These are phyloP conservation scores for Rhododendron simsii DNA, from an alignment of 148 eudicot species.

Conservation along the genomic window DNA sequence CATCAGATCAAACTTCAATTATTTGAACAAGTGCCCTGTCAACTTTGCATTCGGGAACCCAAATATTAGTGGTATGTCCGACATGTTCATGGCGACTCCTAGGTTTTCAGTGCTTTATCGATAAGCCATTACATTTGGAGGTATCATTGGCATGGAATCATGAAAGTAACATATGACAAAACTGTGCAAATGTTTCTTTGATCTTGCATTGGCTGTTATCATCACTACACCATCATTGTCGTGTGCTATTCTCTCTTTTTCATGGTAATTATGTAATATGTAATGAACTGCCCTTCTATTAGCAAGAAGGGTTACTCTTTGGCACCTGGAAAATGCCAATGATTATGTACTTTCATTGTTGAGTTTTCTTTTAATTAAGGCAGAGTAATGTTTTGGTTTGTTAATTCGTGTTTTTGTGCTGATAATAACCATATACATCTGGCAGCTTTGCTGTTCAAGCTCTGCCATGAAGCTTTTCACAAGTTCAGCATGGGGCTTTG, in stretches of 20 bases:
- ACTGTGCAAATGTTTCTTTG: too few relatives aligned
- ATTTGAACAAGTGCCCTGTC: too few relatives aligned
- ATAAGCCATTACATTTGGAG: background rate
- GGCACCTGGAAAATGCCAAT: background rate
- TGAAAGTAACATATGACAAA: too few relatives aligned
- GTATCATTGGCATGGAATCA: background rate
- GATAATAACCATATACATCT: constrained; percentile 14
- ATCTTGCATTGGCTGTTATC: background rate
- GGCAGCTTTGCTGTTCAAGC: constrained; percentile 40
- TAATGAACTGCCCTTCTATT: background rate
- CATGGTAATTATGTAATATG: background rate
- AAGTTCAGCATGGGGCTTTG: constrained; percentile 51
- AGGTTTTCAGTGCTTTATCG: too few relatives aligned
- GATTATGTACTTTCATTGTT: too few relatives aligned
- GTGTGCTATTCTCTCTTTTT: background rate
- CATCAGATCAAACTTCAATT: too few relatives aligned
- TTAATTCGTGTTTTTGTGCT: background rate
- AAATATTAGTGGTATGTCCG: too few relatives aligned
- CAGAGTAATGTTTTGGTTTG: background rate
- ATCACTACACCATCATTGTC: background rate
- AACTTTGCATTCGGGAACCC: too few relatives aligned
- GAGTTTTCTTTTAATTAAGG: too few relatives aligned
- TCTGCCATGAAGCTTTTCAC: constrained; percentile 43
- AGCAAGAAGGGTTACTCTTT: background rate
- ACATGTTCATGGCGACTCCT: too few relatives aligned